Conservation (phyloP, 2,329 filamentous ascomycete species). For the Remersonia thermophila region DNA sequence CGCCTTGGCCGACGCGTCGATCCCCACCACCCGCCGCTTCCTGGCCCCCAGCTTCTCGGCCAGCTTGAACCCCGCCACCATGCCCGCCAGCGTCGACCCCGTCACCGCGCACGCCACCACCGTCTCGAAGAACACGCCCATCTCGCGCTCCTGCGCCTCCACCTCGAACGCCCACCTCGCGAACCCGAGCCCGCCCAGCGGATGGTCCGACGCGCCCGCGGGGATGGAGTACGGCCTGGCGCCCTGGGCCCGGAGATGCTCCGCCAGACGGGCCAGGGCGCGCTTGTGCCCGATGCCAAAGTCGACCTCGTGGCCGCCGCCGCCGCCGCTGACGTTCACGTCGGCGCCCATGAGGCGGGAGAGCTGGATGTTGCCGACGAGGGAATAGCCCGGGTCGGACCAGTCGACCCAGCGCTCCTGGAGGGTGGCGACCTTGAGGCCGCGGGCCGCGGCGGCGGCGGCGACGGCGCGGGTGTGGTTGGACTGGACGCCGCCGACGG, state of each 20-base stretch:
- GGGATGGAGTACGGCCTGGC: slow-evolving; percentile 60
- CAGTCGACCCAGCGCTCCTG: slow-evolving; percentile 59
- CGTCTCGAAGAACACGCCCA: slow-evolving; percentile 54
- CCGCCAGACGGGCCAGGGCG: slow-evolving; percentile 41
- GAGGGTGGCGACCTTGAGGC: slow-evolving; percentile 43
- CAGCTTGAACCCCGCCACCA: slow-evolving; percentile 61
- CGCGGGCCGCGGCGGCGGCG: slow-evolving; percentile 45
- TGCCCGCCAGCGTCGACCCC: slow-evolving; percentile 57
- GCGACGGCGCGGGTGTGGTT: slow-evolving; percentile 60
- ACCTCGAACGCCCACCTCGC: slow-evolving; percentile 62
- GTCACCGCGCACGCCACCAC: slow-evolving; percentile 60
- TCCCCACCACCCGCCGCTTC: slow-evolving; percentile 48
- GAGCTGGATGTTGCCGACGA: slow-evolving; percentile 60
- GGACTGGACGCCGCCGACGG: slow-evolving; percentile 55
- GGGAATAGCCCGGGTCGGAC: slow-evolving; percentile 45
- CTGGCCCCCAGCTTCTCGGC: slow-evolving; percentile 34
- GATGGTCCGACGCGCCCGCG: slow-evolving; percentile 58
- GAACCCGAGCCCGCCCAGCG: slow-evolving; percentile 57
- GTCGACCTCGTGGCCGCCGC: slow-evolving; percentile 46
- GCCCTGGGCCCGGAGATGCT: slow-evolving; percentile 39
- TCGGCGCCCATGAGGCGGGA: slow-evolving; percentile 56
- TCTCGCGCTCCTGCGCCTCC: slow-evolving; percentile 45
- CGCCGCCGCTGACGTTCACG: slow-evolving; percentile 44
- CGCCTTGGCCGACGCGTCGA: slow-evolving; percentile 51
- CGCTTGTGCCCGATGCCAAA: slow-evolving; percentile 61